phyloP scores from a whole-genome alignment of 2,329 filamentous ascomycete species.

The Cadophora sp. region DNA sequence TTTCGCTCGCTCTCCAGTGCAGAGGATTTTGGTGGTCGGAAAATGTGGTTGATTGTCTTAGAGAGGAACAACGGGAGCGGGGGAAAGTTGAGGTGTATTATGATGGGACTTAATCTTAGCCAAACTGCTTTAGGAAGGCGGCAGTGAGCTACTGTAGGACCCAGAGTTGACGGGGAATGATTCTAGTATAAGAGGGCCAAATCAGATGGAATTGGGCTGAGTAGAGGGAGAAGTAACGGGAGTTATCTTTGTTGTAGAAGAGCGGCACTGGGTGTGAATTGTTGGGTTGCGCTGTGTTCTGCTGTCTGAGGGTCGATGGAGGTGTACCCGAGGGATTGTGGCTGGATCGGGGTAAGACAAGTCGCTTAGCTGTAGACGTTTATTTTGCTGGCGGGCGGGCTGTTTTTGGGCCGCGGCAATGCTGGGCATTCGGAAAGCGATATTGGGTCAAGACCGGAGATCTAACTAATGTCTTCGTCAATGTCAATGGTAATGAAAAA shows the following conservation, averaged over 20 bases:
- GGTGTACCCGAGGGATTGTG: slow-evolving; percentile 3
- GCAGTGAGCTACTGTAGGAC: neutral
- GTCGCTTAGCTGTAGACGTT: neutral
- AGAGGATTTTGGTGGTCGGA: neutral
- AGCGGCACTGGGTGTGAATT: neutral
- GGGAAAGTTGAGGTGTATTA: slow-evolving; percentile 3
- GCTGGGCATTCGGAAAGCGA: neutral
- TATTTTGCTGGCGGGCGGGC: neutral
- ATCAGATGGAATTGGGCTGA: too few relatives aligned
- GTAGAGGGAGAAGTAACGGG: too few relatives aligned
- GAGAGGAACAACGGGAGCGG: neutral
- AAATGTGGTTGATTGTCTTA: neutral
- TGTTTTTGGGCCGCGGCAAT: neutral
- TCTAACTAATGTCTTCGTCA: neutral
- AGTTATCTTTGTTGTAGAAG: too few relatives aligned
- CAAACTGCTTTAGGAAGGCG: slow-evolving; percentile 6
- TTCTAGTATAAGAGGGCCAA: too few relatives aligned
- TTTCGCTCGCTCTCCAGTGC: neutral
- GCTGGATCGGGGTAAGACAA: slow-evolving; percentile 4
- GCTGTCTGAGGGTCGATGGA: neutral
- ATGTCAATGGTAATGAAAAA: neutral
- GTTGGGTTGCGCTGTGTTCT: neutral
- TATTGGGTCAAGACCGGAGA: neutral
- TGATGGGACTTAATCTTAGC: neutral
- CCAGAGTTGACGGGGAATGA: neutral